Evolutionary conservation across 352 stramenopile species (phyloP), one percentile per base, ranked within the genome.

Genomic region (Halophytophthora batemanensis): DNA sequence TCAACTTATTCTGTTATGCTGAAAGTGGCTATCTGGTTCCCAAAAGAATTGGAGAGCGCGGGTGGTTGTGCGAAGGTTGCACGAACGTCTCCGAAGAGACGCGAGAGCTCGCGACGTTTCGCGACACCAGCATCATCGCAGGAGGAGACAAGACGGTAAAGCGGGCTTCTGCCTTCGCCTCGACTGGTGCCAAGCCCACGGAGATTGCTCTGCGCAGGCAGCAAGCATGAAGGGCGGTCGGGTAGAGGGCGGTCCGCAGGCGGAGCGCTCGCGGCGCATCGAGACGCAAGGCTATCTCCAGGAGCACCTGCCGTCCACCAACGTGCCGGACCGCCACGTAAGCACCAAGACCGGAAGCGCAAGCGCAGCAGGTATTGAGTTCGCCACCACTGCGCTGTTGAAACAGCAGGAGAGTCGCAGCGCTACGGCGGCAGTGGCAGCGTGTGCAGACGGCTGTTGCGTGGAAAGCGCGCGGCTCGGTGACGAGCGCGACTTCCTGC

Each of bases 401-500:
- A 7, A 17, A 1, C 35, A 42, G 10, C 33, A 17, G 33, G 21
- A 46, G 13, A 49, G 56, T n/a, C 33, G 36, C 10, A n/a, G 46
- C 13, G 29, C 11, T 15, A 6, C 33, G 5, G 14, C 29, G 22
- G 19, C 47, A 12, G 14, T 42, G 12, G 17, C 47, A 3, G 22
- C 35, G 0, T 66, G 61, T 22, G 31, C 48, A 29, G 17, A 50
- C 53, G 39, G 44, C 1, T 82, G 75, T 36, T 69, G 70, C 31
- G 34, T 82, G 17, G 61, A 86, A 37, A 61, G 74, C 34, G 58
- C 74, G 15, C 50, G 71, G 33, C 57, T 89, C 13, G 41, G 60
- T 7, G 74, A 88, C 14, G 82, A 93, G 45, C 77, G 86, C 35
- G 56, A 67, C 19, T 90, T 90, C 51, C 42, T 93, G 10, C 64